Conservation (phyloP, 2,329 filamentous ascomycete species). For the Monosporascus cannonballus region DNA sequence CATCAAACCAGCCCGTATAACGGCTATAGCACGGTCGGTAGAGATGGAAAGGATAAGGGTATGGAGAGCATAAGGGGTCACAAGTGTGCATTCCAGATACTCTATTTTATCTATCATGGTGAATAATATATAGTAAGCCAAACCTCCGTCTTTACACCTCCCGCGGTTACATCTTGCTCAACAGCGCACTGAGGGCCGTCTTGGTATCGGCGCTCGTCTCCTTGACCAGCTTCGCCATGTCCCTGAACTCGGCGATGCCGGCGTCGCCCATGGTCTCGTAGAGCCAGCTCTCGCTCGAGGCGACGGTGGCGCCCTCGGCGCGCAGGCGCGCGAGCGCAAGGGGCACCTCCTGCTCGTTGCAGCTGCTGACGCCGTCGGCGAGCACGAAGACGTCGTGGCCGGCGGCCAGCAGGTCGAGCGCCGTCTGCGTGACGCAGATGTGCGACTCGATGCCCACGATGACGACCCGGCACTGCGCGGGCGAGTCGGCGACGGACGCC, state of each 20-base stretch:
- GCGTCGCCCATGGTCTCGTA: constrained; percentile 90
- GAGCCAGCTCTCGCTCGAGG: constrained; percentile 81
- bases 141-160: no score
- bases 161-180: constrained; percentile 47
- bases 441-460: constrained; percentile 90
- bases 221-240: constrained; percentile 71
- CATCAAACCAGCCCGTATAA: no score
- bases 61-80: no score
- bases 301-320: constrained; percentile 70
- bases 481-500: constrained; percentile 18
- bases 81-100: no score
- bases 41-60: no score
- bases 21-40: no score
- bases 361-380: constrained; percentile 84
- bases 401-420: constrained; percentile 67
- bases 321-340: constrained; percentile 73
- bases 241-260: constrained; percentile 63
- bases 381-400: constrained; percentile 83
- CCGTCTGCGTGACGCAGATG: constrained; percentile 91
- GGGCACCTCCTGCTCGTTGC: constrained; percentile 73
- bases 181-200: constrained; percentile 58
- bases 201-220: constrained; percentile 67
- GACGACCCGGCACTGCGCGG: constrained; percentile 51
- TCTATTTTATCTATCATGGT: no score
- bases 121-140: no score